A percentile compares a stretch with the other conserved stretches of the same genome.
phyloP scores from a whole-genome alignment of 2,329 filamentous ascomycete genomes.

The Amphichorda felina region DNA sequence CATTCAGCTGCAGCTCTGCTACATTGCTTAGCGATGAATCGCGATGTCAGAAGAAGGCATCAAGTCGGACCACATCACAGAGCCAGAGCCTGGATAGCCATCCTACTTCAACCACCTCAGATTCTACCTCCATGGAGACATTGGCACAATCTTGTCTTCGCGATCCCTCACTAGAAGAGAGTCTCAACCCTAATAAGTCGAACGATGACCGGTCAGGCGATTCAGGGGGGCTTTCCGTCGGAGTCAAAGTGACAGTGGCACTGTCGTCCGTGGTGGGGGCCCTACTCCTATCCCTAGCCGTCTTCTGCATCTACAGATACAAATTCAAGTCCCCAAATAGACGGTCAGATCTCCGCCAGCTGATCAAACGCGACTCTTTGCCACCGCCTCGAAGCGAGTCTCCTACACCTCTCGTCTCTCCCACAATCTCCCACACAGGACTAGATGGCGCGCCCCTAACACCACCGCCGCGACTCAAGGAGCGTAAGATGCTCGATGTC shows the following conservation, averaged over 20 bases:
- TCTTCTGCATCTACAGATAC: constrained; percentile 23
- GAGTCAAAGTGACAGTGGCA: constrained; percentile 28
- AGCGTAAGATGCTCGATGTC: constrained; percentile 30
- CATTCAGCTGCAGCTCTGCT: constrained; percentile 9
- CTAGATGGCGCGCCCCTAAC: constrained; percentile 18
- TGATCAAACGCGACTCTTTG: neutral
- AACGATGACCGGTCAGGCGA: neutral
- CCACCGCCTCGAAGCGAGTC: constrained; percentile 17
- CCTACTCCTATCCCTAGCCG: constrained; percentile 21
- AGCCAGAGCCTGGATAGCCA: too few relatives aligned
- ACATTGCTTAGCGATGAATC: constrained; percentile 5
- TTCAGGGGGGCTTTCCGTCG: neutral
- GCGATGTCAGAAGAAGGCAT: constrained; percentile 5
- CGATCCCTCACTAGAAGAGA: constrained; percentile 9
- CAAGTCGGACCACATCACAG: neutral
- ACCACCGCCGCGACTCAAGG: constrained; percentile 34
- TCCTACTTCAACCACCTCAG: too few relatives aligned
- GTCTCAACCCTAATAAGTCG: constrained; percentile 4
- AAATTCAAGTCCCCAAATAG: constrained; percentile 9
- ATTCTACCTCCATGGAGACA: constrained; percentile 4
- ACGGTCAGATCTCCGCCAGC: neutral
- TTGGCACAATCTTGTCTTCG: constrained; percentile 7
- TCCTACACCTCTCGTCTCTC: constrained; percentile 27
- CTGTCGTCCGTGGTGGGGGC: constrained; percentile 27
- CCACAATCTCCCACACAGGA: constrained; percentile 14